Evolutionary conservation across 2,329 filamentous ascomycete genomes (phyloP), one percentile per base, ranked within the genome.

Genomic region (Aspergillus clavatus): DNA sequence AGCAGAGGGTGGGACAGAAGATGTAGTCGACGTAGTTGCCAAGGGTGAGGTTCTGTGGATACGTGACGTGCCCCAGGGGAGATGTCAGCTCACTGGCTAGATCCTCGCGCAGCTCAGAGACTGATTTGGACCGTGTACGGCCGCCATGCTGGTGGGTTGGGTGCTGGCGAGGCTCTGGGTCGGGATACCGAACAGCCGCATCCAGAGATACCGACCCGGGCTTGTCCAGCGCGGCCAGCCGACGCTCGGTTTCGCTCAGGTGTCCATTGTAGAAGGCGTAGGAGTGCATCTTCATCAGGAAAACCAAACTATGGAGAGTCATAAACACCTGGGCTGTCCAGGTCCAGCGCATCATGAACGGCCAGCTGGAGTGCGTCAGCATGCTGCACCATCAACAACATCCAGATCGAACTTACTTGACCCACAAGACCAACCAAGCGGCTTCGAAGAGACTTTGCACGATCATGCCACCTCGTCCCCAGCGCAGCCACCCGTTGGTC

Each of bases 201-300:
- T 77, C 79, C 56, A 81, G 81, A 40, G 83, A 84, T 4, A 80
- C 54, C 5, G 56, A 79, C 4, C 78, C 81, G n/a, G 80, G 78
- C 2, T 89, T 89, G 66, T 98, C 93, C 26, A 98, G 82, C 31
- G 82, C 82, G 45, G 80, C 81, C 10, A 98, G 76, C 8, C 89
- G 84, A 62, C 85, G 83, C 66, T 94, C 81, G 0, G 89, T 94
- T 66, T 93, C 88, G 55, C 86, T 87, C 12, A 98, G 76, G 67
- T 98, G 93, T 8, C 93, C 93, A 59, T 96, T 97, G 73, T 98
- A 98, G 68, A 97, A 98, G 19, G 89, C 87, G 62, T 95, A 98
- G 5, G 90, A 96, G 67, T 98, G 93, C 82, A 97, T 93, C 75
- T 98, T 98, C 93, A 98, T 98, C 40, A 96, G 82, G 16, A 98